Evolutionary conservation across 257 asterid genomes (phyloP).

Genomic region (Parsonsia alboflavescens): DNA sequence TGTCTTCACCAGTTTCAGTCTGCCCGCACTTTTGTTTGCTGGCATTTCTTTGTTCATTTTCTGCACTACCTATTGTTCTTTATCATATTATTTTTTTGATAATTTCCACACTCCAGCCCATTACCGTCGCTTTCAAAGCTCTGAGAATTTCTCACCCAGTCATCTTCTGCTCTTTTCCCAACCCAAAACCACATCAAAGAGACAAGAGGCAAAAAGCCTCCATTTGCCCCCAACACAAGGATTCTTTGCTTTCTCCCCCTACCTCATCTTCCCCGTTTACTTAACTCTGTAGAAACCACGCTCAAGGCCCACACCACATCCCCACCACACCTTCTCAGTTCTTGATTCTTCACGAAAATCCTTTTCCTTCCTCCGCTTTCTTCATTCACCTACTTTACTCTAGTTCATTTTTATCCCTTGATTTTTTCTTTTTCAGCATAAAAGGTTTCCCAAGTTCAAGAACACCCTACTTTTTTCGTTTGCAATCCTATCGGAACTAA

Average conservation of each 20-base stretch:
- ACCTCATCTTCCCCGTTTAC: not conserved
- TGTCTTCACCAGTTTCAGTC: too few relatives aligned
- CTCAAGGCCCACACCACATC: not conserved
- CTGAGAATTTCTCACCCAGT: not conserved
- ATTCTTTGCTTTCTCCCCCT: not conserved
- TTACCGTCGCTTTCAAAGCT: not conserved
- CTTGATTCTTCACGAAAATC: not conserved
- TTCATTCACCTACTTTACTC: not conserved
- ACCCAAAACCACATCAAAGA: not conserved
- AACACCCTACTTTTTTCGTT: not conserved
- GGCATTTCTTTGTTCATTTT: not conserved
- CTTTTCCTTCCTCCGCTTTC: not conserved
- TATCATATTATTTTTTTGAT: not conserved
- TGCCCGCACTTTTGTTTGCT: not conserved
- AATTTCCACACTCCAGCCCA: not conserved
- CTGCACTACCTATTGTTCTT: not conserved
- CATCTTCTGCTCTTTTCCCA: not conserved
- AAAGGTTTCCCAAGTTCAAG: not conserved
- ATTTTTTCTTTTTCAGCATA: not conserved
- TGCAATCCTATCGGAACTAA: not conserved
- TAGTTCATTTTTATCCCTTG: not conserved
- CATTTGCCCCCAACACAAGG: not conserved
- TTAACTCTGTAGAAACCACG: not conserved
- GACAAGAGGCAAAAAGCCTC: not conserved
- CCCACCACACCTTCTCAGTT: not conserved